These are phyloP conservation scores for Tilletia setariae DNA, from an alignment of 1,284 basidiomycete species.

Conservation along the genomic window DNA sequence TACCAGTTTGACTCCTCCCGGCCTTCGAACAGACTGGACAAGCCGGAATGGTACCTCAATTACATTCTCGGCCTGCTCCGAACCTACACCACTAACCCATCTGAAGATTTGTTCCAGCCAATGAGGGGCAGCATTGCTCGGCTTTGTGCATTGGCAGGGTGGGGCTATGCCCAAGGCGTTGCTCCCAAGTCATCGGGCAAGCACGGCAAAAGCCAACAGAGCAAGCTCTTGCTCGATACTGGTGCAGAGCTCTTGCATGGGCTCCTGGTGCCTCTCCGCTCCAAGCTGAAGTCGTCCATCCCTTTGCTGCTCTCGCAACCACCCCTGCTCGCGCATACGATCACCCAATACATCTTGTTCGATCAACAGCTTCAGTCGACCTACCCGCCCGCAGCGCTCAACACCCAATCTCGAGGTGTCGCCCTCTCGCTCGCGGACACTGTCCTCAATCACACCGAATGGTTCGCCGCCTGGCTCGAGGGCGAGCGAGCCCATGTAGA, in stretches of 20 bases:
- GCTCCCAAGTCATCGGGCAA: background rate
- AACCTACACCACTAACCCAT: constrained; percentile 54
- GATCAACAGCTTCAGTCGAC: constrained; percentile 70
- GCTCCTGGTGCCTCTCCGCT: constrained; percentile 35
- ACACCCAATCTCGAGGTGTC: constrained; percentile 18
- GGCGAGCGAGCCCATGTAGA: constrained; percentile 65
- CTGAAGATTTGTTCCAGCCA: constrained; percentile 64
- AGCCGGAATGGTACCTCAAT: constrained; percentile 94
- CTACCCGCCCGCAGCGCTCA: constrained; percentile 33
- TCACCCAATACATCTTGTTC: constrained; percentile 85
- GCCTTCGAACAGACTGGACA: constrained; percentile 87
- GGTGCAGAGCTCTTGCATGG: constrained; percentile 45
- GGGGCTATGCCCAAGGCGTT: constrained; percentile 18
- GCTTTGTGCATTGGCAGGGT: constrained; percentile 53
- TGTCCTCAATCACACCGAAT: constrained; percentile 75
- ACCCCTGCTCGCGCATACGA: constrained; percentile 84
- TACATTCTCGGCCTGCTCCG: constrained; percentile 70
- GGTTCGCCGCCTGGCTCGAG: constrained; percentile 82
- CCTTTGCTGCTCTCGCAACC: constrained; percentile 73
- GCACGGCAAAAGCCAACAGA: background rate
- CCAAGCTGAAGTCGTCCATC: constrained; percentile 56
- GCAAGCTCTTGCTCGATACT: constrained; percentile 24
- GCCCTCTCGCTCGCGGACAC: constrained; percentile 60
- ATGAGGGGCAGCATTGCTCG: constrained; percentile 64
- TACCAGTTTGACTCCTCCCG: constrained; percentile 89